Conservation (phyloP, 768 basidiomycete species). For the Tricholoma flavovirens region DNA sequence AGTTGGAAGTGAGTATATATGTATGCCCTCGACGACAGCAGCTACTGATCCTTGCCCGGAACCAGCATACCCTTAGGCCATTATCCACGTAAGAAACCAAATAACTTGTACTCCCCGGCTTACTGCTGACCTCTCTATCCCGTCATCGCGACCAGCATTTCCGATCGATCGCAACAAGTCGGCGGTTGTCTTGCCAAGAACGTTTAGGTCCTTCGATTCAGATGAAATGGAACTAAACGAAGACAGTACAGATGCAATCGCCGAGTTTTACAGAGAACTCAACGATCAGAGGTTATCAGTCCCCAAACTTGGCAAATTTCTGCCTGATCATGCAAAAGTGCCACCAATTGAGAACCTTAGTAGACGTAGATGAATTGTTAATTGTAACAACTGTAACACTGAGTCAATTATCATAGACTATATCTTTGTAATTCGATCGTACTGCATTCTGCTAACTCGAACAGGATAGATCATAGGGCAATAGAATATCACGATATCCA, state of each 20-base stretch:
- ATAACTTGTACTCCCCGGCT: background rate
- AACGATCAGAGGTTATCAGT: background rate
- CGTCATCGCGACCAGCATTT: background rate
- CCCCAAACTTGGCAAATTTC: background rate
- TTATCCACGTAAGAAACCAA: background rate
- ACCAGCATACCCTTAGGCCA: background rate
- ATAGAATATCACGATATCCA: too few relatives aligned
- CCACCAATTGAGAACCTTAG: too few relatives aligned
- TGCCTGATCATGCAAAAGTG: too few relatives aligned
- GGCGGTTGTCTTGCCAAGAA: background rate
- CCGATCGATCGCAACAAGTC: background rate
- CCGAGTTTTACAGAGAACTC: background rate
- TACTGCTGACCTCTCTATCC: background rate
- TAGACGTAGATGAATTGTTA: too few relatives aligned
- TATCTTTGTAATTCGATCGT: too few relatives aligned
- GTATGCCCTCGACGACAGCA: background rate
- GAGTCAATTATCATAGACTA: too few relatives aligned
- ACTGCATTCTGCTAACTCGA: too few relatives aligned
- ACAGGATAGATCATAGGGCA: too few relatives aligned
- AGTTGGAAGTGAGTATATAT: background rate
- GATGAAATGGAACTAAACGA: background rate
- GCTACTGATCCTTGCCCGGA: background rate
- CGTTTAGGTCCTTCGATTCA: background rate
- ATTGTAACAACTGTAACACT: too few relatives aligned
- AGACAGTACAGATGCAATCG: background rate